Evolutionary conservation across 2,329 filamentous ascomycete genomes (phyloP).

Genomic region (Lecanicillium sp.): DNA sequence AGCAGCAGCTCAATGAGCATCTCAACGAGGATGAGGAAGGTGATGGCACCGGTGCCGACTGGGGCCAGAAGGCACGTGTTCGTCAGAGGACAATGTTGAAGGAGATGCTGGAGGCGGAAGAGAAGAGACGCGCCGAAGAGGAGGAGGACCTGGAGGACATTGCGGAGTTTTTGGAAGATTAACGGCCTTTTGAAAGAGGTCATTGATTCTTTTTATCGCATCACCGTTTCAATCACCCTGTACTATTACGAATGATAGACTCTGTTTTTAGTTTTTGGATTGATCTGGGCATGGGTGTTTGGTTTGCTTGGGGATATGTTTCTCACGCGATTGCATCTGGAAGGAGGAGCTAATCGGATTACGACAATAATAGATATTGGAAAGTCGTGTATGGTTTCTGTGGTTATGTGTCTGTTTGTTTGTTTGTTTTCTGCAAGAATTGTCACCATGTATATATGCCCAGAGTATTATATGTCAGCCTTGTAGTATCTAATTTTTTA

Average conservation of each 20-base stretch:
- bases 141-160: constrained; percentile 71
- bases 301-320: too few relatives aligned
- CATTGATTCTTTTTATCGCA: neutral
- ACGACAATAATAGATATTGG: too few relatives aligned
- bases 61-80: constrained; percentile 65
- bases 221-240: neutral
- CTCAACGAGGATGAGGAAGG: constrained; percentile 40
- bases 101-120: constrained; percentile 58
- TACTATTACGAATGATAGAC: constrained; percentile 8
- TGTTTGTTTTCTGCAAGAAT: too few relatives aligned
- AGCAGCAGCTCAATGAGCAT: constrained; percentile 48
- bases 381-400: too few relatives aligned
- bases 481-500: too few relatives aligned
- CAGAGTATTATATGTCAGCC: too few relatives aligned
- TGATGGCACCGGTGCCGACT: constrained; percentile 47
- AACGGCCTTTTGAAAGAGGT: constrained; percentile 16
- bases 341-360: too few relatives aligned
- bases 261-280: neutral
- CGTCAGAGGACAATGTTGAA: constrained; percentile 63
- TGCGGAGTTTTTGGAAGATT: constrained; percentile 60
- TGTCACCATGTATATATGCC: too few relatives aligned
- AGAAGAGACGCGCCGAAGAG: constrained; percentile 49
- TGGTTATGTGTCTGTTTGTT: too few relatives aligned
- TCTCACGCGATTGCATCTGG: too few relatives aligned
- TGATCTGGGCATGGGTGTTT: constrained; percentile 2